These are phyloP conservation scores for Ophiocordyceps unilateralis DNA, from an alignment of 2,329 filamentous ascomycete genomes.

Conservation along the genomic window DNA sequence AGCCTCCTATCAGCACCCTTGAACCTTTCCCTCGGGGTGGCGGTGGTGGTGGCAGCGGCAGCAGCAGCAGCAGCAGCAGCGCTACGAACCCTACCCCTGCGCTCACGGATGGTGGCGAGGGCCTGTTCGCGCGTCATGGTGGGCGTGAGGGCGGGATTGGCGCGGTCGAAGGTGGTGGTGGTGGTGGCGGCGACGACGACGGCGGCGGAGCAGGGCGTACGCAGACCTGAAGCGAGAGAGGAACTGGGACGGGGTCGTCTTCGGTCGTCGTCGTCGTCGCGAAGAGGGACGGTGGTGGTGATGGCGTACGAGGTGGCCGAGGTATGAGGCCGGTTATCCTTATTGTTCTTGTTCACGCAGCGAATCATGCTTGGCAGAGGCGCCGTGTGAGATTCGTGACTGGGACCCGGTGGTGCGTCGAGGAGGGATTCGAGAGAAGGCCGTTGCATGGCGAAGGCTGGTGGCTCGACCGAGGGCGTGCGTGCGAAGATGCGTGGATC, in stretches of 20 bases:
- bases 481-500: constrained; percentile 28
- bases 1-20: constrained; percentile 23
- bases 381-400: neutral
- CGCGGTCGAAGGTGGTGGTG: constrained; percentile 14
- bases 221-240: constrained; percentile 23
- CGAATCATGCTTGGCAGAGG: neutral
- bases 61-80: constrained; percentile 46
- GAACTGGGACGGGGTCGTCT: constrained; percentile 22
- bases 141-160: constrained; percentile 34
- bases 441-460: constrained; percentile 35
- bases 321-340: too few species aligned
- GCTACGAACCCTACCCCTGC: constrained; percentile 53
- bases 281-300: neutral
- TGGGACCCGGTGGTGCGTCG: constrained; percentile 25
- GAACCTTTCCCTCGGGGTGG: too few species aligned
- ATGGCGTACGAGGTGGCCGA: neutral
- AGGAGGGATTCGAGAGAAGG: constrained; percentile 44
- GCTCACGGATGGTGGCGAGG: constrained; percentile 56
- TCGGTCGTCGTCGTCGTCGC: constrained; percentile 19
- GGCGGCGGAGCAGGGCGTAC: constrained; percentile 24
- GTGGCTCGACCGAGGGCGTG: constrained; percentile 45
- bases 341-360: too few species aligned
- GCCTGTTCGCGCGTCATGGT: constrained; percentile 60
- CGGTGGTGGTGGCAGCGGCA: constrained; percentile 34
- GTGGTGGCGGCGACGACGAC: constrained; percentile 31